Evolutionary conservation across 2,329 filamentous ascomycete species (phyloP).

Genomic region (Eurotiales sp.): DNA sequence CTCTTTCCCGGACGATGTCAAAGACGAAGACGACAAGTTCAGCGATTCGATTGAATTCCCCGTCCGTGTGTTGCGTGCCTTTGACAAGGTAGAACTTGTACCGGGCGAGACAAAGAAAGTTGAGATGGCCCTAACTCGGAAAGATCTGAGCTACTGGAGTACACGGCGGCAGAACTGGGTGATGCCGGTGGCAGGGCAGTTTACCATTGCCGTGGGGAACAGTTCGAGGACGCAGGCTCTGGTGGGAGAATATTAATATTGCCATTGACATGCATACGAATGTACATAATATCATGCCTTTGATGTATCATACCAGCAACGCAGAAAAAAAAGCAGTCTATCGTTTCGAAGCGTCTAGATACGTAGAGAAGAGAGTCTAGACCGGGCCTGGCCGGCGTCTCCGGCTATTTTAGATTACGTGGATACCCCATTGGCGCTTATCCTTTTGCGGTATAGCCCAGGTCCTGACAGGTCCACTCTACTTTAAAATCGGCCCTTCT

Average conservation of each 20-base stretch:
- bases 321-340: too few relatives aligned
- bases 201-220: constrained; percentile 33
- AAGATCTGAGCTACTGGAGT: constrained; percentile 73
- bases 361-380: neutral
- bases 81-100: constrained; percentile 63
- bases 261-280: too few relatives aligned
- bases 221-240: constrained; percentile 34
- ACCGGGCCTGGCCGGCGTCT: neutral
- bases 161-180: constrained; percentile 66
- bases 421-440: neutral
- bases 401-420: neutral
- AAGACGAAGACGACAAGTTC: constrained; percentile 22
- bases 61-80: constrained; percentile 60
- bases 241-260: constrained; percentile 25
- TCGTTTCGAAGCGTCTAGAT: too few relatives aligned
- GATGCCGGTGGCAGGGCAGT: constrained; percentile 44
- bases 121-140: constrained; percentile 58
- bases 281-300: too few relatives aligned
- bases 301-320: too few relatives aligned
- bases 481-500: neutral
- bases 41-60: constrained; percentile 60
- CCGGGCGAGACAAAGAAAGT: constrained; percentile 54
- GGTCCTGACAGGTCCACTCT: neutral
- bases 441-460: neutral
- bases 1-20: constrained; percentile 52